A percentile compares a stretch with the other conserved stretches of the same genome.
Conservation (phyloP, 73 alveolate species). For the Paramecium octaurelia region DNA sequence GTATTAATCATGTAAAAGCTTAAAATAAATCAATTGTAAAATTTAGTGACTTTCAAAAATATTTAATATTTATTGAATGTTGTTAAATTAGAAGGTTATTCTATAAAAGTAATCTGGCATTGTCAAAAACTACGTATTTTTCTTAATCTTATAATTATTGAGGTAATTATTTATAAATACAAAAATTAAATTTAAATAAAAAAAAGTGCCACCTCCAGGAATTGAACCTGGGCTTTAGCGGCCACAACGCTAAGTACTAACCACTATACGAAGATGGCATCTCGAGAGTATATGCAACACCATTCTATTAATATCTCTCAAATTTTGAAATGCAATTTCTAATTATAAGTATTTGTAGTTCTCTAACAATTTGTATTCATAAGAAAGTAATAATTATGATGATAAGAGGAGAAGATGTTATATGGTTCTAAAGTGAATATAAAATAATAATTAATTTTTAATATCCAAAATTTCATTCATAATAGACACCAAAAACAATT, state of each 20-base stretch:
- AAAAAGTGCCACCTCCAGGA: conserved; percentile 60
- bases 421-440: background rate
- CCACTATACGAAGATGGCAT: conserved; percentile 60
- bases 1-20: background rate
- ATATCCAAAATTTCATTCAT: background rate
- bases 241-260: conserved; percentile 58
- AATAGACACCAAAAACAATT: conserved; percentile 40
- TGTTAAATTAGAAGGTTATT: background rate
- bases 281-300: background rate
- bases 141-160: background rate
- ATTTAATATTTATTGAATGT: no score
- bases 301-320: background rate
- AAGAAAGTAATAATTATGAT: background rate
- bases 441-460: background rate
- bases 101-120: background rate
- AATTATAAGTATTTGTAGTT: background rate
- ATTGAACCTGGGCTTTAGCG: conserved; percentile 59
- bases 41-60: background rate
- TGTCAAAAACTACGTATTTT: background rate
- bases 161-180: background rate
- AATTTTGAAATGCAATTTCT: background rate
- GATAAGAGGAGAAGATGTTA: background rate
- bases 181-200: background rate
- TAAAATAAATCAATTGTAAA: background rate
- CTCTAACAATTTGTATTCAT: background rate